Percentiles rank a stretch among this genome's conserved stretches.
Evolutionary conservation across 306 rosid species (phyloP).

Genomic region (Bauhinia variegata): DNA sequence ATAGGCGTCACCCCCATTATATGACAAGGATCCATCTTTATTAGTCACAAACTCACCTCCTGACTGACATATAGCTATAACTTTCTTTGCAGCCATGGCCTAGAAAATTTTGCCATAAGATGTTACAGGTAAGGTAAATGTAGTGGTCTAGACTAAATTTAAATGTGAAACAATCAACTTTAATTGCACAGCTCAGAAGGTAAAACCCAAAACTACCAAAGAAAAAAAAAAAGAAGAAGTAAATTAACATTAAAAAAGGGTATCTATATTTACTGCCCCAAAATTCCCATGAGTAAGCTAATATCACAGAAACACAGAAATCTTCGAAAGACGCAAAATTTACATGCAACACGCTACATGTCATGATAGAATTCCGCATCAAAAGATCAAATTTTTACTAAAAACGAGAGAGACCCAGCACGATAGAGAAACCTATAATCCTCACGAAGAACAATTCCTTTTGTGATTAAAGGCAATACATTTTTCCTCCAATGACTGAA

Average conservation of each 20-base stretch:
- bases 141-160: constrained; percentile 18
- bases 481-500: not conserved
- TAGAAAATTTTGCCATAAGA: constrained; percentile 10
- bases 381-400: not conserved
- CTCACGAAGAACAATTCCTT: not conserved
- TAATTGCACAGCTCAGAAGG: constrained; percentile 1
- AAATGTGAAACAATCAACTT: constrained; percentile 20
- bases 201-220: not conserved
- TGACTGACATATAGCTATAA: constrained; percentile 91
- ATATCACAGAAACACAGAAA: not conserved
- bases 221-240: too few relatives aligned
- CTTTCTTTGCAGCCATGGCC: constrained; percentile 73
- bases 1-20: constrained; percentile 87
- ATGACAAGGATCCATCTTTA: constrained; percentile 75
- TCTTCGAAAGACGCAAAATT: not conserved
- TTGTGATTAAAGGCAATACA: not conserved
- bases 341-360: constrained; percentile 16
- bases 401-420: not conserved
- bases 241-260: too few relatives aligned
- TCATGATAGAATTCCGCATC: not conserved
- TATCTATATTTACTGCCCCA: constrained; percentile 12
- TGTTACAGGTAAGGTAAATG: not conserved
- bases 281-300: constrained; percentile 2
- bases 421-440: not conserved
- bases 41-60: constrained; percentile 84